These are phyloP conservation scores for Talaromyces rugulosus DNA, from an alignment of 2,329 filamentous ascomycete genomes.

Conservation along the genomic window DNA sequence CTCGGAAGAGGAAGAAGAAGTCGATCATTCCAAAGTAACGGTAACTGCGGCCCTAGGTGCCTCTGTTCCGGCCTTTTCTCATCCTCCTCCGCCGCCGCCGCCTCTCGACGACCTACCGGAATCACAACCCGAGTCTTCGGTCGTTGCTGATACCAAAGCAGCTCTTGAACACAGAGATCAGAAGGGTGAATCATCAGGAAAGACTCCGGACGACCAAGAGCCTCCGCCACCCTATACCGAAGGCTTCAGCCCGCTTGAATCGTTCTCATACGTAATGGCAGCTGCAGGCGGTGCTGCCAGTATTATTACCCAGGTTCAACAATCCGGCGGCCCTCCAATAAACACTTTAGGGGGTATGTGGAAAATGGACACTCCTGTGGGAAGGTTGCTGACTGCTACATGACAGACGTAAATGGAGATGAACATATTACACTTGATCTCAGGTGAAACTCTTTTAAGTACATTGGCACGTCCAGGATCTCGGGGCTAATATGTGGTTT, in stretches of 20 bases:
- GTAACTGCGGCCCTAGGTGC: slow-evolving; percentile 47
- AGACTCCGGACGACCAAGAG: slow-evolving; percentile 74
- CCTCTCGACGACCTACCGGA: slow-evolving; percentile 48
- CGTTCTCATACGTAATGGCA: slow-evolving; percentile 97
- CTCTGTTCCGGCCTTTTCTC: slow-evolving; percentile 47
- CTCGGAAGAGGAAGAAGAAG: slow-evolving; percentile 19
- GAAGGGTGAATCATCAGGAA: slow-evolving; percentile 70
- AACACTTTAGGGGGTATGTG: slow-evolving; percentile 78
- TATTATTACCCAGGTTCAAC: slow-evolving; percentile 98
- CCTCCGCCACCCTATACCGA: slow-evolving; percentile 95
- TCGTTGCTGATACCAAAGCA: slow-evolving; percentile 73
- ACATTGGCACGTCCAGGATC: background rate
- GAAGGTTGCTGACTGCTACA: slow-evolving; percentile 15
- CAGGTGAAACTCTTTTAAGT: slow-evolving; percentile 57
- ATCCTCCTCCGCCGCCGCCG: slow-evolving; percentile 47
- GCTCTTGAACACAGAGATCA: slow-evolving; percentile 70
- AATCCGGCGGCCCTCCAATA: slow-evolving; percentile 77
- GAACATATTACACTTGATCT: slow-evolving; percentile 94
- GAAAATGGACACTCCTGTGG: background rate
- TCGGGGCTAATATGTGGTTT: background rate
- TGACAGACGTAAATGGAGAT: slow-evolving; percentile 72
- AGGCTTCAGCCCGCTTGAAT: slow-evolving; percentile 82
- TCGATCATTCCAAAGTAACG: slow-evolving; percentile 35
- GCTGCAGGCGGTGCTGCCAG: slow-evolving; percentile 93
- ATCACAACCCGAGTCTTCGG: slow-evolving; percentile 41